Percentiles rank a stretch among this genome's conserved stretches.
Conservation (phyloP, 371 early-diverging fungal species). For the Capillidium heterosporum region DNA sequence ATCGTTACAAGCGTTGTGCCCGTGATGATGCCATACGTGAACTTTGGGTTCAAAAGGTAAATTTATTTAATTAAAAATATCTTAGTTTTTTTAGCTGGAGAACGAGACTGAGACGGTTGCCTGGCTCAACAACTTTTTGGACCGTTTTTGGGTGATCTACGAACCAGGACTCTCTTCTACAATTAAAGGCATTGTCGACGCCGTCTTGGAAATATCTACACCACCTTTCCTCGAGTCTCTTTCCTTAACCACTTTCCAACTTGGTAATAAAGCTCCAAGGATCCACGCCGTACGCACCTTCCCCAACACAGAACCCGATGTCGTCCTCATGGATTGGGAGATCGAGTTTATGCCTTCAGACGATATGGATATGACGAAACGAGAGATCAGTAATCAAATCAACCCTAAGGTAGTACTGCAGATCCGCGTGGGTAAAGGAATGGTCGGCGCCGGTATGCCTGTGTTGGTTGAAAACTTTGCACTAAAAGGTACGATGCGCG, state of each 20-base stretch:
- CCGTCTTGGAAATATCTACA: conserved; percentile 50
- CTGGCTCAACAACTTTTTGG: conserved; percentile 91
- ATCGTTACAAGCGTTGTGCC: conserved; percentile 34
- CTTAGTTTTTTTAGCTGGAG: conserved; percentile 14
- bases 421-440: conserved; percentile 75
- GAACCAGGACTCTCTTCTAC: conserved; percentile 78
- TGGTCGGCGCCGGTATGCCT: conserved; percentile 84
- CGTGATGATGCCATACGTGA: conserved; percentile 52
- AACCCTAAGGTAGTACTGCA: conserved; percentile 90
- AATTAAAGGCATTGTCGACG: conserved; percentile 52
- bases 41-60: conserved; percentile 18
- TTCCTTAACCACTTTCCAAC: conserved; percentile 79
- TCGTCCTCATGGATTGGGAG: conserved; percentile 87
- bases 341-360: conserved; percentile 77
- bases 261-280: conserved; percentile 94
- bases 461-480: conserved; percentile 85
- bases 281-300: conserved; percentile 71
- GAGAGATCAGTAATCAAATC: conserved; percentile 33
- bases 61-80: background rate
- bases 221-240: conserved; percentile 83
- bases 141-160: conserved; percentile 81
- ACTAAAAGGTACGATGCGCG: conserved; percentile 62
- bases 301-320: conserved; percentile 58
- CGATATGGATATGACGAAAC: conserved; percentile 34
- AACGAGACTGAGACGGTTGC: conserved; percentile 65